phyloP scores from a whole-genome alignment of 2,329 filamentous ascomycete species.

The Colletotrichum melonis region DNA sequence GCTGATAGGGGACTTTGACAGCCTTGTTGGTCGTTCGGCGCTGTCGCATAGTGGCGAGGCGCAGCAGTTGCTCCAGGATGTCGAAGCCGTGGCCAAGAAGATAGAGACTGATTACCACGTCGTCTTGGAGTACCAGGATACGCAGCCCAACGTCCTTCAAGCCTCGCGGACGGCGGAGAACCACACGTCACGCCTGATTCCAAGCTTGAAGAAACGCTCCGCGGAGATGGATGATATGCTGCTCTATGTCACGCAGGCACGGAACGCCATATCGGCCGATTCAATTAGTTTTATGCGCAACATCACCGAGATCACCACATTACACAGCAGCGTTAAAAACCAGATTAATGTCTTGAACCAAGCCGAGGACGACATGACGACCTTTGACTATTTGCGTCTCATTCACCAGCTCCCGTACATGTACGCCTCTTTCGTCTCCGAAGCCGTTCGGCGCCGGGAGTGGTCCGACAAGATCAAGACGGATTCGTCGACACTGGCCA shows the following conservation, averaged over 20 bases:
- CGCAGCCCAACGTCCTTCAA: slow-evolving; percentile 68
- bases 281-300: slow-evolving; percentile 82
- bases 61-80: slow-evolving; percentile 80
- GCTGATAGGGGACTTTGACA: slow-evolving; percentile 73
- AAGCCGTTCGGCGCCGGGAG: slow-evolving; percentile 86
- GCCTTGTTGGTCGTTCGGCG: slow-evolving; percentile 64
- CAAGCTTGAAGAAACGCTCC: slow-evolving; percentile 66
- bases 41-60: slow-evolving; percentile 72
- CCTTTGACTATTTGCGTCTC: slow-evolving; percentile 83
- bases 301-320: slow-evolving; percentile 82
- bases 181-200: slow-evolving; percentile 72
- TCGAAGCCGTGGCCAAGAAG: slow-evolving; percentile 87
- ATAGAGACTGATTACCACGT: slow-evolving; percentile 88
- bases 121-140: slow-evolving; percentile 75
- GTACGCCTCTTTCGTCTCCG: slow-evolving; percentile 89
- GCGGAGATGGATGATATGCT: slow-evolving; percentile 72
- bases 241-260: slow-evolving; percentile 69
- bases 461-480: slow-evolving; percentile 92
- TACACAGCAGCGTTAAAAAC: slow-evolving; percentile 77
- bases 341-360: slow-evolving; percentile 79
- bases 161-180: slow-evolving; percentile 72
- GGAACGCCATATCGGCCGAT: slow-evolving; percentile 74
- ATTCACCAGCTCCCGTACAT: slow-evolving; percentile 88
- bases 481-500: slow-evolving; percentile 87
- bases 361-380: slow-evolving; percentile 79